Base-by-base conservation (phyloP, 164 flowering plant species). In the Brasenia schreberi region DNA sequence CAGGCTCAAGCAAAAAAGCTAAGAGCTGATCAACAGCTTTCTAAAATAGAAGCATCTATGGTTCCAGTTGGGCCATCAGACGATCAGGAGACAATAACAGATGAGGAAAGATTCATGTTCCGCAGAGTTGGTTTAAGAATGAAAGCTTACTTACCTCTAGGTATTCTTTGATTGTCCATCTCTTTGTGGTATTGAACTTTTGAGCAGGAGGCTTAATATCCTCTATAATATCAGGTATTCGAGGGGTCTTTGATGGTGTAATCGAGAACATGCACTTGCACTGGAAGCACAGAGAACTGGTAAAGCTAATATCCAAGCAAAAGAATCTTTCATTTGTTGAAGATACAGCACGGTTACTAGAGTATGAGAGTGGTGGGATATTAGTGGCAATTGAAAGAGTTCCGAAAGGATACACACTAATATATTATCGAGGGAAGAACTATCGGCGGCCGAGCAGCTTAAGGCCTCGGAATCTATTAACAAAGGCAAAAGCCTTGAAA, bases 171-270 rank as follows among this genome's bases (percentile, higher is more conserved):
- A 12, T 23, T 62, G 64, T 61, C 18, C 7, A 61, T 60, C 65
- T 63, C 27, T 16, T 39, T 3, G 42, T 63, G 65, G 39, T 5
- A 23, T 5, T 12, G 39, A 12, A 14, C 64, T 49, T 49, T 49
- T 9, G 56, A 9, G 10, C 4, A 49, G 9, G 16, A 9, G 16
- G 12, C 16, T 5, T 49, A 49, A 49, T 5, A 49, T 49, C 56
- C 16, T 9, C 56, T 49, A 9, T 7, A 61, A 10, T 73, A 52
- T 19, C 83, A 94, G 98, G 98, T 18, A 85, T 91, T 71, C 92
- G 99, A 75, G 99, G 99, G 69, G 96, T 94, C 69, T 94, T 94
- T 78, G 96, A 91, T 83, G 99, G 97, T 69, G 96, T 91, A 70
- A 83, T 93, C 71, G 97, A 91, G 81, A 90, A 94, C 77, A 94